These are phyloP conservation scores for Fusarium cicatricum DNA, from an alignment of 2,329 filamentous ascomycete genomes.

Conservation along the genomic window DNA sequence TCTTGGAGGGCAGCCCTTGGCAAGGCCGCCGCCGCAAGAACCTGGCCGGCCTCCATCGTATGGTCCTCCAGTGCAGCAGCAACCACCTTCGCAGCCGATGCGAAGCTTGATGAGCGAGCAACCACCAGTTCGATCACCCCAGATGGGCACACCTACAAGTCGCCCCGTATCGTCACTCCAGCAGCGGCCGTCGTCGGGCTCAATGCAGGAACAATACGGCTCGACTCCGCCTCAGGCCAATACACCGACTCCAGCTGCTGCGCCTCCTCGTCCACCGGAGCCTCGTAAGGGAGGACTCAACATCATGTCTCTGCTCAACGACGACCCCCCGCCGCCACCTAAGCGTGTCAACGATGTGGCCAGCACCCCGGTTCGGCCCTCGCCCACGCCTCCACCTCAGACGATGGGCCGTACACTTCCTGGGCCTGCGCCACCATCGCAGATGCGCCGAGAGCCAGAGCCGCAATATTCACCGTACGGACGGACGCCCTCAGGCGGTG, in stretches of 20 bases:
- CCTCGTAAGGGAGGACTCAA: constrained; percentile 68
- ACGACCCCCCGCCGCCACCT: constrained; percentile 61
- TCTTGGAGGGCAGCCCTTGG: constrained; percentile 49
- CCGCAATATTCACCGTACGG: constrained; percentile 56
- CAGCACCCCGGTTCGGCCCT: constrained; percentile 50
- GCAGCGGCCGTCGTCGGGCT: constrained; percentile 45
- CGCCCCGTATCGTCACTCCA: constrained; percentile 51
- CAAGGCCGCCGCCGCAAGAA: constrained; percentile 52
- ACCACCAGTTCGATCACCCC: constrained; percentile 49
- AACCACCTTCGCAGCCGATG: constrained; percentile 50
- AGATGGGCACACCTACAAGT: constrained; percentile 49
- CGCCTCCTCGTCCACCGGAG: constrained; percentile 54
- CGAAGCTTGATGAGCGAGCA: constrained; percentile 53
- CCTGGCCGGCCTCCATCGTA: constrained; percentile 51
- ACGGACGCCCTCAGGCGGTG: constrained; percentile 45
- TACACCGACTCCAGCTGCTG: constrained; percentile 46
- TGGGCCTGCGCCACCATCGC: constrained; percentile 49
- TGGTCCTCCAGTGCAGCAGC: constrained; percentile 44
- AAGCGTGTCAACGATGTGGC: constrained; percentile 62
- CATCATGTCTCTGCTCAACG: constrained; percentile 70
- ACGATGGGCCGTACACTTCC: constrained; percentile 53
- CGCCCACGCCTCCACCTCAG: constrained; percentile 60
- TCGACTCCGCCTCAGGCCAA: constrained; percentile 41
- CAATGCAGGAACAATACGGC: constrained; percentile 44
- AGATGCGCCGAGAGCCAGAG: constrained; percentile 60